Conservation (phyloP, 495 filamentous ascomycete species). For the Glarea lozoyensis region DNA sequence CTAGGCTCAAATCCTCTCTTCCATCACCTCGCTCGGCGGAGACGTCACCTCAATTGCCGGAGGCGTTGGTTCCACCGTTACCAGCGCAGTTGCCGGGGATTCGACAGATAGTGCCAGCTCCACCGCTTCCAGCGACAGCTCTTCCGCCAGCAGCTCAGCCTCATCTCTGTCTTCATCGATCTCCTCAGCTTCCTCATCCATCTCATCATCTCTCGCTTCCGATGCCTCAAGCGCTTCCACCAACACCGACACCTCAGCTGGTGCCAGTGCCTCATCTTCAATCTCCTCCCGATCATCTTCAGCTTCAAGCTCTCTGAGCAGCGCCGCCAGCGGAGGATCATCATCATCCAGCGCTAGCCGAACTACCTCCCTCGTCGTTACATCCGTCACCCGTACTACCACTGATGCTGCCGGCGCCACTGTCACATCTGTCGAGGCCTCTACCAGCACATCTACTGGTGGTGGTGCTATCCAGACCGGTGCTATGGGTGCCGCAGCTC, state of each 20-base stretch:
- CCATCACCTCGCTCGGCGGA: slow-evolving; percentile 19
- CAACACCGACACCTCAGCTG: neutral
- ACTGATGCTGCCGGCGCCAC: slow-evolving; percentile 1
- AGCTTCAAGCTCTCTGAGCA: slow-evolving; percentile 2
- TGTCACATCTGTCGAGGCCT: slow-evolving; percentile 11
- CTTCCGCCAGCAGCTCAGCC: slow-evolving; percentile 3
- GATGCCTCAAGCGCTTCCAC: neutral
- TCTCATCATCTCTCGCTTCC: neutral
- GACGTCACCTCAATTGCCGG: slow-evolving; percentile 14
- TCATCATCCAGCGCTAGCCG: neutral
- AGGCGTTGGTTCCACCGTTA: neutral
- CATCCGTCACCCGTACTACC: neutral
- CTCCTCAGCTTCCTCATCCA: slow-evolving; percentile 9
- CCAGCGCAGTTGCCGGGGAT: slow-evolving; percentile 1
- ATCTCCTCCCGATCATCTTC: slow-evolving; percentile 4
- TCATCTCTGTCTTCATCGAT: slow-evolving; percentile 9
- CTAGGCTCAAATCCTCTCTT: slow-evolving; percentile 11
- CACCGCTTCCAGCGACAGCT: slow-evolving; percentile 4
- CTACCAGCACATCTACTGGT: slow-evolving; percentile 6
- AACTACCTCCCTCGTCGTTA: slow-evolving; percentile 1
- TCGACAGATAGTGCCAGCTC: neutral
- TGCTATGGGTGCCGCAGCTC: slow-evolving; percentile 27
- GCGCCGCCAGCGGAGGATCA: neutral
- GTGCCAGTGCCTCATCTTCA: slow-evolving; percentile 11
- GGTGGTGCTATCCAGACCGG: slow-evolving; percentile 23